Evolutionary conservation across 208 protist species (phyloP), one percentile per base, ranked within the genome.

Genomic region (Acanthamoeba castellanii): DNA sequence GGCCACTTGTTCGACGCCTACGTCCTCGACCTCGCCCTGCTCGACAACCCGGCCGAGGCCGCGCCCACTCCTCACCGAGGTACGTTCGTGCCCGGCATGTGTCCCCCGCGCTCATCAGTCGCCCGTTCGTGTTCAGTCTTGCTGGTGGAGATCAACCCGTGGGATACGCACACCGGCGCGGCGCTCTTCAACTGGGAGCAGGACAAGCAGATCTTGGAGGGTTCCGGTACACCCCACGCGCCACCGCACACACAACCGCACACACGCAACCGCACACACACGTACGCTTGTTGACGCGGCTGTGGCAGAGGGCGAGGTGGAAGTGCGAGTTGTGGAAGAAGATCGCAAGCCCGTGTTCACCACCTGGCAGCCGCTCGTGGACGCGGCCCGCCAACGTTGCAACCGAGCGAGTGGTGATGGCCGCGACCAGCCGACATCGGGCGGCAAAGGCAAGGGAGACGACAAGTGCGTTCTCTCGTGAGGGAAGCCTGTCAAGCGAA

Each of bases 111-210:
- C 37, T 34, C n/a, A 47, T 6, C 72, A 22, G 52, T 22, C 13
- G 13, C 16, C 16, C 52, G 2, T 14, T 59, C 52, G 52, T 1
- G 52, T 59, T 7, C 27, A 81, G 72, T 30, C 11, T 22, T 81
- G 72, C 32, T 81, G 37, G 72, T 81, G 16, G 72, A 81, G 34
- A 81, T 81, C 30, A 81, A 81, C 37, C 72, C 72, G 72, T 81
- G 72, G 72, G 72, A 81, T 30, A 22, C 72, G 72, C 72, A 81
- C 72, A 81, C 72, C 11, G 72, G 72, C 8, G 72, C 72, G 13
- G 72, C 72, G 1, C 34, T 81, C 34, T 81, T 81, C 20, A 25
- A 45, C 37, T 81, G 72, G 72, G 72, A 81, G 18, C 7, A 32
- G 37, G 72, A 81, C 37, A 32, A 16, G 72, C 25, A 81, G 1